Conservation (phyloP, 768 basidiomycete genomes). For the Lyophyllum decastes region DNA sequence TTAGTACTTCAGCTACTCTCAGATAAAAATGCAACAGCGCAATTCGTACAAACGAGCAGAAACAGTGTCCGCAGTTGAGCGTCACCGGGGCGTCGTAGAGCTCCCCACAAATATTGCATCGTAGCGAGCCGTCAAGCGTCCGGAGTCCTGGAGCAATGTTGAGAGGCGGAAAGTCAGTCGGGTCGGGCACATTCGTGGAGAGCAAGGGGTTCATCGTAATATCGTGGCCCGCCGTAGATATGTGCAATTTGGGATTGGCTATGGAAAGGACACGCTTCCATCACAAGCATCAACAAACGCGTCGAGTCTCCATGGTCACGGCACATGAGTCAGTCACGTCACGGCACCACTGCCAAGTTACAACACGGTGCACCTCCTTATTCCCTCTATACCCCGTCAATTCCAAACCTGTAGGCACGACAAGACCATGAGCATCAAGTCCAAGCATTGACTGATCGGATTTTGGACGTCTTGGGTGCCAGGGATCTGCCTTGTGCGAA, state of each 20-base stretch:
- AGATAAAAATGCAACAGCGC: slow-evolving; percentile 2
- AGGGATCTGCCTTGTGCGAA: too few species aligned
- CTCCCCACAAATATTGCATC: slow-evolving; percentile 79
- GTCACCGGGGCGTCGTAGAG: slow-evolving; percentile 73
- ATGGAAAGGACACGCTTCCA: background rate
- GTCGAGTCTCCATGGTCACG: background rate
- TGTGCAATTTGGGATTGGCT: background rate
- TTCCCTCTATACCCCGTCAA: too few species aligned
- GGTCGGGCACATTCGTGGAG: slow-evolving; percentile 50
- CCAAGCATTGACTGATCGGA: too few species aligned
- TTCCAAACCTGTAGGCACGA: background rate
- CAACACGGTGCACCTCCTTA: too few species aligned
- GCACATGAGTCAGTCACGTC: background rate
- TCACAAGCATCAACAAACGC: slow-evolving; percentile 7
- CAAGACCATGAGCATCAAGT: too few species aligned
- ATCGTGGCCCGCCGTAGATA: slow-evolving; percentile 25
- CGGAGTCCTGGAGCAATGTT: slow-evolving; percentile 53
- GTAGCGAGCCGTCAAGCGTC: slow-evolving; percentile 61
- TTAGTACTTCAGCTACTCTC: slow-evolving; percentile 2
- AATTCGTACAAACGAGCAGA: slow-evolving; percentile 68
- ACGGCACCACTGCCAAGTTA: background rate
- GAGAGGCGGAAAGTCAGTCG: slow-evolving; percentile 66
- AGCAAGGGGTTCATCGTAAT: slow-evolving; percentile 20
- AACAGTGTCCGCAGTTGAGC: slow-evolving; percentile 77
- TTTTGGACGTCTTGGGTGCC: too few species aligned